Evolutionary conservation across 805 yeast genomes (phyloP).

Genomic region (Cyberlindnera xishuangbannaensis): DNA sequence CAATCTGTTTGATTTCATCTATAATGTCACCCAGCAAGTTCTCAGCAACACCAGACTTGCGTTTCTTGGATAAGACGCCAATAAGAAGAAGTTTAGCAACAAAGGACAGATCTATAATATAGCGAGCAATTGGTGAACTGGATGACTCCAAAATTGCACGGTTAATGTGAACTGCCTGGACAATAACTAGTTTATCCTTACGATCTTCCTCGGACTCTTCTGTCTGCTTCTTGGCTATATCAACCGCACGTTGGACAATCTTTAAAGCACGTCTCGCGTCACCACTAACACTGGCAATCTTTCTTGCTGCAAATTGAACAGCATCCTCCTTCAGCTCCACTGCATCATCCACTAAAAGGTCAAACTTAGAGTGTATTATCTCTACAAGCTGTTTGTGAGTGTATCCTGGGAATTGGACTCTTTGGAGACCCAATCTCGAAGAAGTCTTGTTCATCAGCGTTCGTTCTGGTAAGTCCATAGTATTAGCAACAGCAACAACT

Average conservation of each 20-base stretch:
- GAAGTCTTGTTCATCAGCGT: slow-evolving; percentile 82
- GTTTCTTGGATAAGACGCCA: slow-evolving; percentile 56
- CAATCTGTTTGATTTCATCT: slow-evolving; percentile 63
- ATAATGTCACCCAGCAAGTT: slow-evolving; percentile 68
- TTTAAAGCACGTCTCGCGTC: slow-evolving; percentile 93
- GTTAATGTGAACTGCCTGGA: slow-evolving; percentile 68
- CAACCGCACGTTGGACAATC: slow-evolving; percentile 85
- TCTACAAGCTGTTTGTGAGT: slow-evolving; percentile 68
- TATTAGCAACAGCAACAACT: slow-evolving; percentile 91
- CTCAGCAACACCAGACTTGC: slow-evolving; percentile 68
- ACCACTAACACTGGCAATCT: slow-evolving; percentile 94
- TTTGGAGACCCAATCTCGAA: slow-evolving; percentile 80
- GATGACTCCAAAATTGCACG: slow-evolving; percentile 77
- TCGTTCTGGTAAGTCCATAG: slow-evolving; percentile 95
- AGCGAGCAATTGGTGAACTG: slow-evolving; percentile 61
- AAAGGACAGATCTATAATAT: slow-evolving; percentile 55
- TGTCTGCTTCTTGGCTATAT: slow-evolving; percentile 45
- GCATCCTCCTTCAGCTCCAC: slow-evolving; percentile 58
- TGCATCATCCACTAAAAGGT: slow-evolving; percentile 33
- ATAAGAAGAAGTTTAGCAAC: slow-evolving; percentile 68
- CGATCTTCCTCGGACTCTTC: slow-evolving; percentile 23
- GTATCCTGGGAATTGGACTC: slow-evolving; percentile 88
- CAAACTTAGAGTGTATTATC: slow-evolving; percentile 70
- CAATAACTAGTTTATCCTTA: slow-evolving; percentile 31
- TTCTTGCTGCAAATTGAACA: slow-evolving; percentile 84